These are phyloP conservation scores for Tinospora cordifolia DNA, from an alignment of 164 flowering plant genomes.

Conservation along the genomic window DNA sequence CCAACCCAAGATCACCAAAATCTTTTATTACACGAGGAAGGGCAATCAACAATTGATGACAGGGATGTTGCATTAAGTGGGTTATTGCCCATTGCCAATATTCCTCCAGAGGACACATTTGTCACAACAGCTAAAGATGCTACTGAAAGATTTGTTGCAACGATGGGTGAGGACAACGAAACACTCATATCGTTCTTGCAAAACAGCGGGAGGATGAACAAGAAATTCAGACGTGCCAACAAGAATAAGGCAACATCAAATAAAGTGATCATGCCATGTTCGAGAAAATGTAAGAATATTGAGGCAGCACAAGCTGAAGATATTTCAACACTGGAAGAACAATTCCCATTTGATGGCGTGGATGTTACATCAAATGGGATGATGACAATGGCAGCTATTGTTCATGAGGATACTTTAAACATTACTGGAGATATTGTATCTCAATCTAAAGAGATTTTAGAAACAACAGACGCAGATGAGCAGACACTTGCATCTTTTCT, in stretches of 20 bases:
- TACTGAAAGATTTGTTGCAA: no score
- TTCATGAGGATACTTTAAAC: constrained; percentile 3
- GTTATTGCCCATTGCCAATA: background rate
- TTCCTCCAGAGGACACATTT: background rate
- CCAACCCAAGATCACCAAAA: no score
- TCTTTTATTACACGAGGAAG: no score
- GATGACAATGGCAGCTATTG: background rate
- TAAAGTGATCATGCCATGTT: background rate
- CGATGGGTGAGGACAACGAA: no score
- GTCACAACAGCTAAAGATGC: no score
- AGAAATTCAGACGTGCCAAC: no score
- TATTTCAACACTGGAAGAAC: background rate
- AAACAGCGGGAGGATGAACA: no score
- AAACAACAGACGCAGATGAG: constrained; percentile 14
- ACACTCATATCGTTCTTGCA: no score
- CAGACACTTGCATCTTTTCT: constrained; percentile 14
- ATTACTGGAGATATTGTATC: background rate
- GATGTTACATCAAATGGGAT: background rate
- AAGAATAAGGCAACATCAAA: no score
- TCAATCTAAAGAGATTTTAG: constrained; percentile 11
- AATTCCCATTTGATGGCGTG: background rate
- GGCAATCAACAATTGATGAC: background rate
- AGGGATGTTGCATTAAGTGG: background rate
- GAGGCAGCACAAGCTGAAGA: background rate
- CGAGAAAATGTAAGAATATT: background rate